Base-by-base conservation (phyloP, 2,329 filamentous ascomycete species). In the Escovopsis sp. region DNA sequence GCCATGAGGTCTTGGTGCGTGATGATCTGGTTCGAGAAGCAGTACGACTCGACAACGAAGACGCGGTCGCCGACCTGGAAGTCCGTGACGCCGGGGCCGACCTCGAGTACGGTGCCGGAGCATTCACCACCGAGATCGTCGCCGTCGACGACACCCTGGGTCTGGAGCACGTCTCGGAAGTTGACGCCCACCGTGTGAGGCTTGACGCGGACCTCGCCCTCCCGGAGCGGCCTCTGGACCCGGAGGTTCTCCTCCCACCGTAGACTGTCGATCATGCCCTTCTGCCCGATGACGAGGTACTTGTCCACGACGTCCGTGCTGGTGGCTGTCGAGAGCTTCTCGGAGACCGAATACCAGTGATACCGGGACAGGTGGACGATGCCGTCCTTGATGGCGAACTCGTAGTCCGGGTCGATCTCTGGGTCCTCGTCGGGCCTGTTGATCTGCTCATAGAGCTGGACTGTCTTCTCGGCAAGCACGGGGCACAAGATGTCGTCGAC, bases 371-470 rank as follows among this genome's bases (percentile, higher is more conserved):
- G 40, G 11, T 48, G 43, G 1, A 53, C 39, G 9, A 42, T 38
- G 2, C 48, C 46, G 19, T 49, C 41, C 3, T 42, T 39, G n/a
- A 55, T 42, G 1, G 47, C 50, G 18, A 51, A 57, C 29, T 58
- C 56, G n/a, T 45, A 46, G 15, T 31, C 29, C 13, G 26, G 23
- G 18, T 21, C 33, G 13, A 15, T 23, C 3, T 14, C 33, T 11
- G 19, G 33, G 12, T 34, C 33, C 12, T 34, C 17, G n/a, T 34
- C 33, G 3, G 33, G 33, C 7, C 8, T 27, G 1, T 17, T 16
- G 14, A 17, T 25, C 13, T 34, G 33, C 23, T 34, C 33, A 27
- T 34, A 34, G 33, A 34, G 10, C 17, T 25, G 14, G 3, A 23
- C 9, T n/a, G 28, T 11, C 17, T 23, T 23, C 4, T 16, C 11